Evolutionary conservation across 139 green algal genomes (phyloP).

Genomic region (Astrephomene gubernaculifera): DNA sequence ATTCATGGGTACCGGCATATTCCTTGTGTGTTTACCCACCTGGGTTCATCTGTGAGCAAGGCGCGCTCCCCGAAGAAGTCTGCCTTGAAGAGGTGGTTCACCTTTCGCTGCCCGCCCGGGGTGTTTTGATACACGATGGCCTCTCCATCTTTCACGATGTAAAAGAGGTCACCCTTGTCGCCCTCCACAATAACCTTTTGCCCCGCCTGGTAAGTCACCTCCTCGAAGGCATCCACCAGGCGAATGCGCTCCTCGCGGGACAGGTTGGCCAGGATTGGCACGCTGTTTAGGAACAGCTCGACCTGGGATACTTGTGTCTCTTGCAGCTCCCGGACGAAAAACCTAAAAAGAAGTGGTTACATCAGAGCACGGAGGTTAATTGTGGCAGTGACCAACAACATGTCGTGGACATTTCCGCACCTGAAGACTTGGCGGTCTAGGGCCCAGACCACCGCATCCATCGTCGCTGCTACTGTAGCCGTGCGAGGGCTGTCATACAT

Average conservation of each 20-base stretch:
- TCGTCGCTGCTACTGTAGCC: constrained; percentile 92
- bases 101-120: constrained; percentile 67
- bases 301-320: constrained; percentile 78
- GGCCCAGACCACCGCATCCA: constrained; percentile 89
- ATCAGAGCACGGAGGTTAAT: no score
- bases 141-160: constrained; percentile 96
- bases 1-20: not conserved
- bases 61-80: constrained; percentile 95
- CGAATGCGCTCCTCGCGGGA: constrained; percentile 83
- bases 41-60: constrained; percentile 81
- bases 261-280: constrained; percentile 85
- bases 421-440: constrained; percentile 88
- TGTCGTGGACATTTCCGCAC: no score
- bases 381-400: no score
- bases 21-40: constrained; percentile 39
- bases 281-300: constrained; percentile 94
- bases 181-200: constrained; percentile 77
- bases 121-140: constrained; percentile 86
- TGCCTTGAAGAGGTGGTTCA: constrained; percentile 93
- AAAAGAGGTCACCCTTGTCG: constrained; percentile 90
- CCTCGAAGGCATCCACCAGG: constrained; percentile 85
- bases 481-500: constrained; percentile 90
- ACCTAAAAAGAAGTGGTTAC: constrained; percentile 52
- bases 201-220: constrained; percentile 63
- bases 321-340: constrained; percentile 79